A percentile compares a stretch with the other conserved stretches of the same genome.
phyloP scores from a whole-genome alignment of 1,139 yeast species.

The Suhomyces wounanorum region DNA sequence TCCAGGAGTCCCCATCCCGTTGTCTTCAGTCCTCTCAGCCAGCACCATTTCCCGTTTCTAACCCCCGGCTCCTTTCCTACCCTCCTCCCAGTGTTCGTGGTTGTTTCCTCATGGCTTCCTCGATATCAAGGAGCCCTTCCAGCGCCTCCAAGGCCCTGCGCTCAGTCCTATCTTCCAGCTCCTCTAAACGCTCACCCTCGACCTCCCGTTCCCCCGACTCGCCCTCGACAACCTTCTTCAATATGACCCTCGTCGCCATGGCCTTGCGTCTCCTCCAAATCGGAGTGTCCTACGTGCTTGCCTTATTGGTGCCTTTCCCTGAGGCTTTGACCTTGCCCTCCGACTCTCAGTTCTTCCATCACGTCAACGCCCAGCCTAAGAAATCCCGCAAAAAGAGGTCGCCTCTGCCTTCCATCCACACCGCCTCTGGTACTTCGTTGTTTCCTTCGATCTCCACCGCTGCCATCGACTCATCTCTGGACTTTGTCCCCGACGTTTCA shows the following conservation, averaged over 20 bases:
- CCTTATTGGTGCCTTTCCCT: conserved; percentile 13
- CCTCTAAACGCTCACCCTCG: neutral
- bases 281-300: conserved; percentile 15
- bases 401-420: neutral
- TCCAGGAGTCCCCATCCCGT: neutral
- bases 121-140: neutral
- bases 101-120: neutral
- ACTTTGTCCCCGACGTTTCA: neutral
- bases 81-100: neutral
- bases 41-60: neutral
- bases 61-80: neutral
- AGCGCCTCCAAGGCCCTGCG: neutral
- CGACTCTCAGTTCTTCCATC: conserved; percentile 13
- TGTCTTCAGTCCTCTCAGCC: neutral
- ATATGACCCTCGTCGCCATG: conserved; percentile 18
- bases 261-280: conserved; percentile 19
- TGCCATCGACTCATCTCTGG: conserved; percentile 2
- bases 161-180: neutral
- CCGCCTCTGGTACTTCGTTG: conserved; percentile 9
- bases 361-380: conserved; percentile 5
- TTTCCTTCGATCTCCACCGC: conserved; percentile 23
- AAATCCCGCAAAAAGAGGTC: neutral
- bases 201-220: neutral
- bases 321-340: conserved; percentile 12
- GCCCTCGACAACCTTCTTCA: conserved; percentile 10